Percentiles rank a stretch among this genome's conserved stretches.
phyloP scores from a whole-genome alignment of 805 yeast species.

The Nakazawaea ernobii region DNA sequence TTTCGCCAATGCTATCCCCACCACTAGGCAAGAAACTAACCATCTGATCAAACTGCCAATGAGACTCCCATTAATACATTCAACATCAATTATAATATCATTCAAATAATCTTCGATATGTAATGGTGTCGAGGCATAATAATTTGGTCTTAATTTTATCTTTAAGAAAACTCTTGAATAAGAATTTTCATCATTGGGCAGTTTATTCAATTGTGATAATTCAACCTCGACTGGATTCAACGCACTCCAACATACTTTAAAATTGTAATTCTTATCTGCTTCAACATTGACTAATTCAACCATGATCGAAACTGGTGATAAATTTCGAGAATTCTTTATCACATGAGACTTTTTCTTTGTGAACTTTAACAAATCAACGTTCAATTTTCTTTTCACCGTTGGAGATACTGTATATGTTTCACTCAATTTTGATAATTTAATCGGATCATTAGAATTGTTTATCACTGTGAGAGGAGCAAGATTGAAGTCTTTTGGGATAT shows the following conservation, averaged over 20 bases:
- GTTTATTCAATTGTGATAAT: not conserved
- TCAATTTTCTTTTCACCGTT: not conserved
- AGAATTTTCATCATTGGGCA: not conserved
- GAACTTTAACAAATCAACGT: constrained; percentile 3
- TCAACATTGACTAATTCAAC: constrained; percentile 4
- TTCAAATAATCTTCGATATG: constrained; percentile 5
- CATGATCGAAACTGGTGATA: not conserved
- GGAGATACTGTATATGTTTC: not conserved
- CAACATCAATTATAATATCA: constrained; percentile 8
- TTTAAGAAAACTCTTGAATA: not conserved
- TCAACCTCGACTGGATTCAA: constrained; percentile 6
- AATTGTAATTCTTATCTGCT: constrained; percentile 1
- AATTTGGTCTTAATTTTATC: constrained; percentile 3
- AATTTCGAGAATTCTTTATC: constrained; percentile 1
- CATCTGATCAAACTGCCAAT: not conserved
- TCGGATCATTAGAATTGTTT: not conserved
- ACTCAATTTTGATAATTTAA: not conserved
- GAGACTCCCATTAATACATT: not conserved
- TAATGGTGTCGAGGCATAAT: not conserved
- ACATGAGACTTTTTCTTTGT: not conserved
- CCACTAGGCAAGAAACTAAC: not conserved
- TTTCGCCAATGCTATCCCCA: constrained; percentile 1
- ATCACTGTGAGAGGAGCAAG: not conserved
- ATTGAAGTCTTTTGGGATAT: not conserved
- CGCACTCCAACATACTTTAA: constrained; percentile 12